phyloP scores from a whole-genome alignment of 2,329 filamentous ascomycete genomes.

The Boeremia lycopersici region DNA sequence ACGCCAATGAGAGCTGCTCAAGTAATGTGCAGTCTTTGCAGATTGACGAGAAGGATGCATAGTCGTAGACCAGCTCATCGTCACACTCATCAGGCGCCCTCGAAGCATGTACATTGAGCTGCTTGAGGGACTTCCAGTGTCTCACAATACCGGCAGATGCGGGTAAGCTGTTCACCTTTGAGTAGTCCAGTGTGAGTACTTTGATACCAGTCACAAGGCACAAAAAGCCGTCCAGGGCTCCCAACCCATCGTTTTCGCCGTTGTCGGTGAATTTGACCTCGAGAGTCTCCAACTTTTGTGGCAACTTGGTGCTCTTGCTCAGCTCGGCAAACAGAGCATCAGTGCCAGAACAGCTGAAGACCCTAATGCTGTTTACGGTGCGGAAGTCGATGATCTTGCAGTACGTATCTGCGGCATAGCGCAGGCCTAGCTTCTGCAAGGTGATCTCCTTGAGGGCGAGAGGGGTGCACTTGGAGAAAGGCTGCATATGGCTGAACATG shows the following conservation, averaged over 20 bases:
- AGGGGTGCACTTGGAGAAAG: constrained; percentile 55
- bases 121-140: constrained; percentile 54
- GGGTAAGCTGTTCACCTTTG: constrained; percentile 50
- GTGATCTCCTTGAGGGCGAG: constrained; percentile 52
- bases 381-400: constrained; percentile 56
- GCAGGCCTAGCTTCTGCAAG: constrained; percentile 53
- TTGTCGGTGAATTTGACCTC: constrained; percentile 58
- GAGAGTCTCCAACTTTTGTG: constrained; percentile 52
- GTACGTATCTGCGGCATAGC: constrained; percentile 56
- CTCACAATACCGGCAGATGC: constrained; percentile 51
- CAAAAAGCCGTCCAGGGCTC: constrained; percentile 55
- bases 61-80: constrained; percentile 53
- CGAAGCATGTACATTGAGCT: constrained; percentile 53
- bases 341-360: constrained; percentile 54
- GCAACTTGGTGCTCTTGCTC: constrained; percentile 52
- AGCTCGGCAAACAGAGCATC: constrained; percentile 56
- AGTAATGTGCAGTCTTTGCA: constrained; percentile 52
- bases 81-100: constrained; percentile 42
- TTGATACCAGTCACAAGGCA: constrained; percentile 54
- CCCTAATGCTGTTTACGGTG: constrained; percentile 49
- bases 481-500: constrained; percentile 55
- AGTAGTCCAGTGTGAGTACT: constrained; percentile 53
- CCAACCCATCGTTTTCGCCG: constrained; percentile 53
- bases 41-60: constrained; percentile 53
- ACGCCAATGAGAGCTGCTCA: constrained; percentile 55